Evolutionary conservation across 2,329 filamentous ascomycete species (phyloP), one percentile per base, ranked within the genome.

Genomic region (Pleoardoris graminearum): DNA sequence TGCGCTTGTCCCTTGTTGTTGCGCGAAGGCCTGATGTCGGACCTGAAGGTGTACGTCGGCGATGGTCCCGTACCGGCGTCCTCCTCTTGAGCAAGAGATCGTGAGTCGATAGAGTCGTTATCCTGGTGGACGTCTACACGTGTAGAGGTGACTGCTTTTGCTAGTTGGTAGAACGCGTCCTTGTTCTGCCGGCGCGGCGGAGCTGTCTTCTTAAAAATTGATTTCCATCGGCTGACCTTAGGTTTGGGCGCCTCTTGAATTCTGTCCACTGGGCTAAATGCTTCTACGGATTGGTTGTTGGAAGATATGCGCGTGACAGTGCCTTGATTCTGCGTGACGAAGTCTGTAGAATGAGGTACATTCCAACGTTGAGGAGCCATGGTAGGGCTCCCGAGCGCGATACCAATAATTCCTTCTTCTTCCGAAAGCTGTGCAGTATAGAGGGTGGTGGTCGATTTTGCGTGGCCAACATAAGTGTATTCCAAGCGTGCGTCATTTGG

Each of bases 351-450:
- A 32, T 61, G 62, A 56, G 61, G 60, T 25, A 63, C 56, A 32
- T 62, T 68, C 68, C 65, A 71, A 43, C 64, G 63, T 50, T 51
- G 48, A 16, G 67, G 60, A 25, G 55, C 60, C 52, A 60, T 63
- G 30, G 69, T 71, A 16, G 72, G 72, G 57, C 72, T 75, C 21
- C 72, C 73, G 22, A 75, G 53, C 25, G 73, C 73, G 42, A 75
- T 71, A 5, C 73, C 73, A 57, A 75, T 75, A 30, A 68, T 57
- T 36, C 65, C 62, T 41, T 69, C 66, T 38, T 53, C 48, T 43
- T 65, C 66, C 33, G 57, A 50, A 42, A 62, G 55, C 43, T 73
- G 64, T 8, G 66, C 61, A 44, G 69, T 60, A 41, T 69, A 66
- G 22, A 72, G 58, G 44, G 70, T 57, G 16, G 66, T 66, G 37